Evolutionary conservation across 2,329 filamentous ascomycete genomes (phyloP).

Genomic region (Trichophyton simii): DNA sequence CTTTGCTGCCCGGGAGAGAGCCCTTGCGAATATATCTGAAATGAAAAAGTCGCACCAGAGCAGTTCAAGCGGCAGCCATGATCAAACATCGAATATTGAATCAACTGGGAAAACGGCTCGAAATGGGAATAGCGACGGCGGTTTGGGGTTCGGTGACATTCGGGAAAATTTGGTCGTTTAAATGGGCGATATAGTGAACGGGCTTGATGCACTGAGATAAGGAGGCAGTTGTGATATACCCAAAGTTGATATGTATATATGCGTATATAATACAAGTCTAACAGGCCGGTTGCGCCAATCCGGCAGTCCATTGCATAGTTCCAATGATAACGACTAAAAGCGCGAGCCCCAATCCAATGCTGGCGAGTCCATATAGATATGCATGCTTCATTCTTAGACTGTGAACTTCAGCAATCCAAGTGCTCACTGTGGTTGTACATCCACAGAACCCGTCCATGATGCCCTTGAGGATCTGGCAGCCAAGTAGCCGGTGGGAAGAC

Average conservation of each 20-base stretch:
- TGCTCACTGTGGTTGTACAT: conserved; percentile 53
- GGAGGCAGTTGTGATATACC: too few species aligned
- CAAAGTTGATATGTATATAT: not conserved
- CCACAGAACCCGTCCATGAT: conserved; percentile 58
- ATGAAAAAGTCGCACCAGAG: conserved; percentile 8
- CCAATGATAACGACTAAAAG: conserved; percentile 44
- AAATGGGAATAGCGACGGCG: conserved; percentile 10
- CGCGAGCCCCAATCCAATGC: conserved; percentile 36
- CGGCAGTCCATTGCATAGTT: conserved; percentile 42
- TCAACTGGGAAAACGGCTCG: conserved; percentile 3
- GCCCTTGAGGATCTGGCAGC: conserved; percentile 57
- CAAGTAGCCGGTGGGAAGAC: conserved; percentile 29
- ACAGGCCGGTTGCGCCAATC: conserved; percentile 27
- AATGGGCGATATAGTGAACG: conserved; percentile 1
- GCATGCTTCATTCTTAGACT: conserved; percentile 43
- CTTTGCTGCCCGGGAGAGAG: conserved; percentile 12
- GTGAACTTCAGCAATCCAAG: conserved; percentile 51
- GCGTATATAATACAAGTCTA: conserved; percentile 1
- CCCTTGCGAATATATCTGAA: not conserved
- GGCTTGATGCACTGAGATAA: not conserved
- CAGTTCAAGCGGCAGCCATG: conserved; percentile 4
- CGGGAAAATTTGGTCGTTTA: conserved; percentile 12
- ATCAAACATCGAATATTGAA: not conserved
- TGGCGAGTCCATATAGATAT: conserved; percentile 47
- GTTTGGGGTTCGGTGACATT: conserved; percentile 10